Evolutionary conservation across 257 asterid genomes (phyloP).

Genomic region (Nicotiana knightiana): DNA sequence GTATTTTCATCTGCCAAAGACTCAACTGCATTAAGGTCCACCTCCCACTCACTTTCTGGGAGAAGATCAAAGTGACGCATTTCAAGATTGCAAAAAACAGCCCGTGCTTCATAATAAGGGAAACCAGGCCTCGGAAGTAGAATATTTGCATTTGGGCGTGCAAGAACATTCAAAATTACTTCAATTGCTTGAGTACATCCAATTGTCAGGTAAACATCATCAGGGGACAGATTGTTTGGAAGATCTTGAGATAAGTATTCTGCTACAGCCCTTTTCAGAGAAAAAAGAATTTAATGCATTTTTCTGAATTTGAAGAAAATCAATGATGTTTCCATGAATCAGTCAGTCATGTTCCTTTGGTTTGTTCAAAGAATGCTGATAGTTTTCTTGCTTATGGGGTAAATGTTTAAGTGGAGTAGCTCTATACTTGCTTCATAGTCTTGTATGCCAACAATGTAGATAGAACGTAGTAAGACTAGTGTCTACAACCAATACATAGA

Average conservation of each 20-base stretch:
- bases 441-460: neutral
- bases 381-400: no score
- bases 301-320: neutral
- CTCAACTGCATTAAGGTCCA: constrained; percentile 51
- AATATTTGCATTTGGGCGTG: constrained; percentile 56
- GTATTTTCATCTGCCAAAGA: constrained; percentile 62
- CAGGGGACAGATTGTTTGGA: constrained; percentile 46
- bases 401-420: neutral
- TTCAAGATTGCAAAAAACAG: constrained; percentile 44
- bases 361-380: no score
- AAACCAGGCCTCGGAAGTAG: constrained; percentile 65
- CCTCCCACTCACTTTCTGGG: constrained; percentile 58
- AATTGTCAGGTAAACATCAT: constrained; percentile 47
- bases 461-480: neutral
- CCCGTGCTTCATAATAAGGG: constrained; percentile 55
- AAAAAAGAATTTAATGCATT: neutral
- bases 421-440: neutral
- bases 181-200: constrained; percentile 69
- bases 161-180: constrained; percentile 38
- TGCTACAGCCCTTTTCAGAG: constrained; percentile 59
- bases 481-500: neutral
- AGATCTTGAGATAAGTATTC: constrained; percentile 76
- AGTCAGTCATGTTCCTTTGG: neutral
- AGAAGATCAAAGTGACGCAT: constrained; percentile 60
- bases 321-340: neutral